Evolutionary conservation across 2,329 filamentous ascomycete genomes (phyloP).

Genomic region (Phyllosticta capitalensis): DNA sequence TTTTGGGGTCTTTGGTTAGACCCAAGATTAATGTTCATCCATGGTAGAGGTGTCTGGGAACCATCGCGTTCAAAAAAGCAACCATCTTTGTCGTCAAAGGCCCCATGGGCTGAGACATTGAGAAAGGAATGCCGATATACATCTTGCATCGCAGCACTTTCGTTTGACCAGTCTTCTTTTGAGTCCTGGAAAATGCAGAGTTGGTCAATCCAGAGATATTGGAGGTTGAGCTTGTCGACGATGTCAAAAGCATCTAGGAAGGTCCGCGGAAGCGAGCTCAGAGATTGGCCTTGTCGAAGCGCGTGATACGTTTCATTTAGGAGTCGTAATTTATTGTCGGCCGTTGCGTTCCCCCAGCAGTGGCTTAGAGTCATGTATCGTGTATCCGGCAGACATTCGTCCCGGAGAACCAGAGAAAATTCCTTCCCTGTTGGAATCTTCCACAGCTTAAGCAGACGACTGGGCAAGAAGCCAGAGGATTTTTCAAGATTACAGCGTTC

Average conservation of each 20-base stretch:
- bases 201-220: neutral
- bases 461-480: neutral
- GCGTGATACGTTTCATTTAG: neutral
- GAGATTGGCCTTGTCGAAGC: neutral
- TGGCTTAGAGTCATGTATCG: neutral
- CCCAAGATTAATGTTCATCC: neutral
- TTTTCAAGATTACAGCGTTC: neutral
- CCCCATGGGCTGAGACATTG: neutral
- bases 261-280: neutral
- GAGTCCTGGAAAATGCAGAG: neutral
- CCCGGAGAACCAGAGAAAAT: neutral
- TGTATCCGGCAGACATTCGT: neutral
- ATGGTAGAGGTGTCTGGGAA: neutral
- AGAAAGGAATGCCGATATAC: neutral
- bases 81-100: neutral
- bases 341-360: neutral
- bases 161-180: neutral
- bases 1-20: too few species aligned
- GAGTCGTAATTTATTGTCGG: neutral
- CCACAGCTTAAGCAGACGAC: neutral
- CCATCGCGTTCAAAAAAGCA: neutral
- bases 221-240: neutral
- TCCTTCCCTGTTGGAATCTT: neutral
- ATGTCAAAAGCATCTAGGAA: neutral
- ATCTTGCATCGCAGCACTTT: neutral